These are phyloP conservation scores for Phytopythium delawarense DNA, from an alignment of 352 stramenopile genomes.

Conservation along the genomic window DNA sequence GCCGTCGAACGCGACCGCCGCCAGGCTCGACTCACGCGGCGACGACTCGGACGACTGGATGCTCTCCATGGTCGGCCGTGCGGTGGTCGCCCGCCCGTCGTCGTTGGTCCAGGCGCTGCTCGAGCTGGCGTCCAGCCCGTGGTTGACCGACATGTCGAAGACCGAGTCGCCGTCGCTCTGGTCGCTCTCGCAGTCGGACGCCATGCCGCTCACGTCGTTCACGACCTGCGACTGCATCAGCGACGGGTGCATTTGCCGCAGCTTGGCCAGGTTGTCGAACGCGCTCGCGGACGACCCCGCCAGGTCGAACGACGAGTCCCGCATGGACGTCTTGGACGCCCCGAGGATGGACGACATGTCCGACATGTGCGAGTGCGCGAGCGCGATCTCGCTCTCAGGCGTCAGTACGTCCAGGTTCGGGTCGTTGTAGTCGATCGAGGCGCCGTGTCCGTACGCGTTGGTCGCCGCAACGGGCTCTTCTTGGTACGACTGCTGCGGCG, in stretches of 20 bases:
- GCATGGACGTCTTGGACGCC: constrained; percentile 15
- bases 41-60: not conserved
- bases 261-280: constrained; percentile 12
- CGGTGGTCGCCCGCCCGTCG: not conserved
- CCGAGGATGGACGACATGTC: constrained; percentile 26
- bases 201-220: constrained; percentile 30
- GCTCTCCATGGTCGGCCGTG: constrained; percentile 7
- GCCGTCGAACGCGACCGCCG: constrained; percentile 6
- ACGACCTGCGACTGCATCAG: constrained; percentile 12
- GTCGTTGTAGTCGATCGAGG: constrained; percentile 42
- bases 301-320: constrained; percentile 9
- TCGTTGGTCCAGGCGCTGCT: not conserved
- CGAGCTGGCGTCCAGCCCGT: not conserved
- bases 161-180: constrained; percentile 34
- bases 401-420: constrained; percentile 56
- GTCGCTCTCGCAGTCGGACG: constrained; percentile 28
- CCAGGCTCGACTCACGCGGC: not conserved
- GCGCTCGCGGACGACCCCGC: constrained; percentile 25
- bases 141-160: constrained; percentile 28
- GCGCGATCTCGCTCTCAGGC: constrained; percentile 50
- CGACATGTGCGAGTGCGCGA: constrained; percentile 34
- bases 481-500: constrained; percentile 6
- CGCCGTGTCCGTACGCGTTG: constrained; percentile 10
- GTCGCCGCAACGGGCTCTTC: constrained; percentile 17
- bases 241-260: constrained; percentile 22